Base-by-base conservation (phyloP, 1,284 basidiomycete species). In the Taiwanofungus camphoratus region DNA sequence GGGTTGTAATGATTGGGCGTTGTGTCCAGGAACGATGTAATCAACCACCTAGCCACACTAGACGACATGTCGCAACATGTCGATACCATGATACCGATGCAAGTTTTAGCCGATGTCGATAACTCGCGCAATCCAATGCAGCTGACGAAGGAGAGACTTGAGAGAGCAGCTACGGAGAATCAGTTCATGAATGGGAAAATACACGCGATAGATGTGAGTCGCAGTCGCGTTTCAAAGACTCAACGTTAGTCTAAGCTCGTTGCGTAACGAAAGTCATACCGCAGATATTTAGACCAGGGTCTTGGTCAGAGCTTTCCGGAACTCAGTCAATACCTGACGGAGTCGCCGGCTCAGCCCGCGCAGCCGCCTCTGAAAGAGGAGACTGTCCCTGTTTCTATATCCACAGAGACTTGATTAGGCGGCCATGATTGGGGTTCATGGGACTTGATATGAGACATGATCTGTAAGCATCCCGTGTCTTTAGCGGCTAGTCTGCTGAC, bases 141-240 rank as follows among this genome's bases (percentile, higher is more conserved):
- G 53, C 68, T 88, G 48, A 90, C 87, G 9, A 77, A 78, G 48
- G 85, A 90, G 48, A 70, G 82, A 36, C 61, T 90, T 11, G 87
- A 91, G 60, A 73, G 87, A 39, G 77, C 86, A 0, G 83, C 87
- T 18, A 85, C 85, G 1, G 87, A 90, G 64, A 92, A 91, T 58
- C 86, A 89, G 60, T 90, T 88, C 55, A 87, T 90, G 76, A 88
- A 90, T 58, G 88, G 85, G n/a, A 90, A 90, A 57, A 82, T 91
- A 34, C 71, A 76, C 34, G 85, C 86, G 3, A 73, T 91, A 22
- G 71, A 77, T 41, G 87, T 88, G 52, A 55, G 74, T 65, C 5
- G n/a, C 18, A 19, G 38, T 15, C 19, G 13, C 22, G 30, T 36
- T 12, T 24, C 26, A n/a, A 16, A 4, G 18, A 29, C 3, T 20